A percentile compares a stretch with the other conserved stretches of the same genome.
Conservation (phyloP, 1,284 basidiomycete species). For the Fomitopsis betulina region DNA sequence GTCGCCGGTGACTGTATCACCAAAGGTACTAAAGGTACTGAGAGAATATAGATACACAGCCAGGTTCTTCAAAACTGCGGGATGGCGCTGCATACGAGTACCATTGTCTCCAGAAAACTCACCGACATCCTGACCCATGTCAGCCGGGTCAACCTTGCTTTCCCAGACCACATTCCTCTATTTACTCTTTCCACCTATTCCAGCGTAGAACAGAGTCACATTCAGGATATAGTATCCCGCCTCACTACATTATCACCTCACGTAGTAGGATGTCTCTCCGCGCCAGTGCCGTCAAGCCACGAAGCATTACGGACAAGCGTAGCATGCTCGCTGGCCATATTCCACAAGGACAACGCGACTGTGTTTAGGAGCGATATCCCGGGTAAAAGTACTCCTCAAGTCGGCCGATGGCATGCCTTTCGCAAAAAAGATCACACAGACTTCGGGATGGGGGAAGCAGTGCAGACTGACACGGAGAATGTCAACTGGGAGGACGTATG, state of each 20-base stretch:
- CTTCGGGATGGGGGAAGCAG: conserved; percentile 4
- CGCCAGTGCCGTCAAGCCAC: conserved; percentile 32
- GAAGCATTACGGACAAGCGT: conserved; percentile 22
- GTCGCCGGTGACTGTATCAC: no score
- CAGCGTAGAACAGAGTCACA: conserved; percentile 9
- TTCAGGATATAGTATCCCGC: conserved; percentile 35
- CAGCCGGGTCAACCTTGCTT: conserved; percentile 26
- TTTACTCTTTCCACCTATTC: conserved; percentile 39
- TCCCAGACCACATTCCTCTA: conserved; percentile 33
- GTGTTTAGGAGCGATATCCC: conserved; percentile 58
- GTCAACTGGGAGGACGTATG: conserved; percentile 53
- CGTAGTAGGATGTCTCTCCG: conserved; percentile 58
- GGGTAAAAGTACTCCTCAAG: conserved; percentile 51
- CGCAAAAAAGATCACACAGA: conserved; percentile 23
- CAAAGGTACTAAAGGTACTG: no score
- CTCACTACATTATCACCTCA: conserved; percentile 36
- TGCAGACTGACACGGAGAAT: background rate
- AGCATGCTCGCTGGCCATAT: conserved; percentile 49
- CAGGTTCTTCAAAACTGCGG: no score
- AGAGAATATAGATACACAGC: background rate
- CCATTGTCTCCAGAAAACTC: conserved; percentile 36
- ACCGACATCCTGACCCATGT: conserved; percentile 33
- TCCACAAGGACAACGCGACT: conserved; percentile 34
- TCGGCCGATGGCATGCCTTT: conserved; percentile 64
- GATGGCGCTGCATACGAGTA: conserved; percentile 29